A percentile compares a stretch with the other conserved stretches of the same genome.
These are phyloP conservation scores for Lathyrus oleraceus DNA, from an alignment of 306 rosid species.

Conservation along the genomic window DNA sequence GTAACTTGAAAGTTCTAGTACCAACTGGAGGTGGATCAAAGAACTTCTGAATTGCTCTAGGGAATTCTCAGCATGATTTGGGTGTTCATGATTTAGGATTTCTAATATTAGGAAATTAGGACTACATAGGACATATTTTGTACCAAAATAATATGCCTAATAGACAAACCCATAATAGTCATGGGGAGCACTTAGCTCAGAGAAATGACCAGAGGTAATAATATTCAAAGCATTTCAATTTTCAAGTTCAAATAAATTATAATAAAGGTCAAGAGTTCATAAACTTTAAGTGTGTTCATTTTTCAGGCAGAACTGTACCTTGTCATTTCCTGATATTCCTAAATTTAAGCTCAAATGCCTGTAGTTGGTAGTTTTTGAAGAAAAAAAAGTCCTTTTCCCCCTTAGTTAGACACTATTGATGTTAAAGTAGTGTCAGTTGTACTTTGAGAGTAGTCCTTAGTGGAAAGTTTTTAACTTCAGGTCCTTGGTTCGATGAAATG, in stretches of 20 bases:
- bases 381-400: conserved; percentile 1
- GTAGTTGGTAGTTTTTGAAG: conserved; percentile 15
- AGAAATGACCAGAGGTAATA: neutral
- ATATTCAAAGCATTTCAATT: neutral
- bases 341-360: neutral
- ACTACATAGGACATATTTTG: neutral
- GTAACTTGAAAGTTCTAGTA: too few species aligned
- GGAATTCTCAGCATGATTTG: neutral
- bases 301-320: neutral
- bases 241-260: neutral
- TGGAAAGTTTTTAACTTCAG: conserved; percentile 86
- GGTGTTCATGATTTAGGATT: neutral
- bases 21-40: neutral
- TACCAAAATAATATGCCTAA: neutral
- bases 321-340: neutral
- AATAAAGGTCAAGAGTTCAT: neutral
- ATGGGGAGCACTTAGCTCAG: neutral
- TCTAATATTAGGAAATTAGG: neutral
- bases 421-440: conserved; percentile 40
- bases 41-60: neutral
- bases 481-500: conserved; percentile 98
- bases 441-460: conserved; percentile 66
- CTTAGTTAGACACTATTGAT: conserved; percentile 30
- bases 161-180: neutral
- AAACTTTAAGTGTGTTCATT: neutral